Percentiles rank a stretch among this genome's conserved stretches.
phyloP scores from a whole-genome alignment of 108 stramenopile genomes.

The Aurantiochytrium sp. region DNA sequence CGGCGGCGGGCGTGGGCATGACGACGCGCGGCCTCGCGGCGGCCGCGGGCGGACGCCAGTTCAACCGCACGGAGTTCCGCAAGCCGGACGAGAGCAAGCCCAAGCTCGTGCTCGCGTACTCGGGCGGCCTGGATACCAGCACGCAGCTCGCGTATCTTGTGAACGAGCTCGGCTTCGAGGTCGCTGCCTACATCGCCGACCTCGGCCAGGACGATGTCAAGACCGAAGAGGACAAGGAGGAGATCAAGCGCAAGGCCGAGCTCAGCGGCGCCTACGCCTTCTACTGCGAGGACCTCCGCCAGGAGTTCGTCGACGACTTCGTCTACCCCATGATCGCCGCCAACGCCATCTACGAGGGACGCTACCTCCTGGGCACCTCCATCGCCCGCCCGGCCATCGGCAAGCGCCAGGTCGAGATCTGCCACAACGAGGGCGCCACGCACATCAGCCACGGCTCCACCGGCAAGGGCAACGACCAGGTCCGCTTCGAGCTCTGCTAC shows the following conservation, averaged over 20 bases:
- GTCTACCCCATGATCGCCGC: conserved; percentile 87
- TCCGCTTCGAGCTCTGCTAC: conserved; percentile 98
- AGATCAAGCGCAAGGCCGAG: conserved; percentile 70
- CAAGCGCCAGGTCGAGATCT: conserved; percentile 93
- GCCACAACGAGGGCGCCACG: conserved; percentile 62
- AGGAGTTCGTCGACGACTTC: conserved; percentile 89
- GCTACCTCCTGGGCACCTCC: conserved; percentile 84
- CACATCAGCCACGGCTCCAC: conserved; percentile 95
- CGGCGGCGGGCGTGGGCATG: no score
- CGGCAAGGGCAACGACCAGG: conserved; percentile 99
- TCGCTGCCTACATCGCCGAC: conserved; percentile 91
- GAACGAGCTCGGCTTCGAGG: conserved; percentile 89
- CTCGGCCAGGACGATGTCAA: conserved; percentile 77
- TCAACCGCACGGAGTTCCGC: conserved; percentile 1
- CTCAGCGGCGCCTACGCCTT: conserved; percentile 60
- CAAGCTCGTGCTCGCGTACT: conserved; percentile 84
- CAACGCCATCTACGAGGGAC: conserved; percentile 87
- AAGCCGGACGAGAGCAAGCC: conserved; percentile 52
- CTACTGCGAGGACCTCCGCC: conserved; percentile 84
- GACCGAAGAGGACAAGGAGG: conserved; percentile 57
- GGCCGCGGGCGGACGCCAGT: not conserved
- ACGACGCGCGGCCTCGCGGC: no score
- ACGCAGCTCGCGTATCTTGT: conserved; percentile 95
- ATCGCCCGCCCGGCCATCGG: conserved; percentile 97
- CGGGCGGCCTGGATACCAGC: conserved; percentile 94